phyloP scores from a whole-genome alignment of 208 protist species.

The Plasmodiophora brassicae region DNA sequence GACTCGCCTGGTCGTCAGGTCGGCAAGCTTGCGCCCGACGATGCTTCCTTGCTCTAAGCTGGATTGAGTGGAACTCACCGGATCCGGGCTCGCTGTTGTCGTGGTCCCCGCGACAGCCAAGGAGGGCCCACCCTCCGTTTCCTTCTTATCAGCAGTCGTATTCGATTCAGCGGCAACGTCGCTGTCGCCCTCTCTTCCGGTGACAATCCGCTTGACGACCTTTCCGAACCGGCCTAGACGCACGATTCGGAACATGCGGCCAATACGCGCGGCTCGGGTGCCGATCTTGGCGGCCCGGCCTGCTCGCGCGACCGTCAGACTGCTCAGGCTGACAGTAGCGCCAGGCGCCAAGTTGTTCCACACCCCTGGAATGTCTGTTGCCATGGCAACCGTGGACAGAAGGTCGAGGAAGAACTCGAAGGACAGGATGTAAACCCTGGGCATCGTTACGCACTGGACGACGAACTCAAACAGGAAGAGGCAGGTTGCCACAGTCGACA shows the following conservation, averaged over 20 bases:
- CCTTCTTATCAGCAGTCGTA: too few species aligned
- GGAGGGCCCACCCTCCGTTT: too few species aligned
- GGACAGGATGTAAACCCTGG: background rate
- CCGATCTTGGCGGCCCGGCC: background rate
- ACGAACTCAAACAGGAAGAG: constrained; percentile 12
- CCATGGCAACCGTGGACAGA: background rate
- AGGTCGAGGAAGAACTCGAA: constrained; percentile 27
- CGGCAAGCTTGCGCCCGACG: background rate
- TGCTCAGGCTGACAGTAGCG: background rate
- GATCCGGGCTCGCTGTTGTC: too few species aligned
- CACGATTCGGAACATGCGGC: background rate
- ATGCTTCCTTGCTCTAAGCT: background rate
- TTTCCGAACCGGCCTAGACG: background rate
- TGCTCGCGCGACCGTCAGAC: background rate
- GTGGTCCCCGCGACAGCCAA: too few species aligned
- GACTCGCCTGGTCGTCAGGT: constrained; percentile 7
- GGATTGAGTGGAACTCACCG: too few species aligned
- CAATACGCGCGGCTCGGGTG: background rate
- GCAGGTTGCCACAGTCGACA: background rate
- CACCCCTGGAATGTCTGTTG: background rate
- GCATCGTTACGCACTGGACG: background rate
- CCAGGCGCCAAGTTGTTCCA: background rate
- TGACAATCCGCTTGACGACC: too few species aligned
- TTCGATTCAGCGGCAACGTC: too few species aligned
- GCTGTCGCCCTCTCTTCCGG: too few species aligned